Conservation (phyloP, 225 moss, liverwort and hornwort genomes). For the Physcomitrellopsis africana region DNA sequence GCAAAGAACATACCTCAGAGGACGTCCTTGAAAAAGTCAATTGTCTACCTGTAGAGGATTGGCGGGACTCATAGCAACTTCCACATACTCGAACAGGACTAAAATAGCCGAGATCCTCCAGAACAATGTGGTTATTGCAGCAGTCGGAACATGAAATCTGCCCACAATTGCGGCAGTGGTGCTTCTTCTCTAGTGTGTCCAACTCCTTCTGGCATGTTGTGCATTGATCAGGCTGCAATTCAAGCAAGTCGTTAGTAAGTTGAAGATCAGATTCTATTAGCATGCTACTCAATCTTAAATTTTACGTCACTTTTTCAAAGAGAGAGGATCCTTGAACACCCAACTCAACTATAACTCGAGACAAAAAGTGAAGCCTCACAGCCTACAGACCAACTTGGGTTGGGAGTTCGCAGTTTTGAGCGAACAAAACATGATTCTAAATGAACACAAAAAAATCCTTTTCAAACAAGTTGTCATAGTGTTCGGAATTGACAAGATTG, state of each 20-base stretch:
- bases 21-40: constrained; percentile 64
- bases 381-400: too few species aligned
- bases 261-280: not conserved
- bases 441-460: too few species aligned
- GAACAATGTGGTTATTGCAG: constrained; percentile 71
- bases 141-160: constrained; percentile 89
- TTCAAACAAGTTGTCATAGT: too few species aligned
- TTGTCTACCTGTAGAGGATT: constrained; percentile 45
- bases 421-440: too few species aligned
- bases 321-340: too few species aligned
- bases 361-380: too few species aligned
- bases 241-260: constrained; percentile 2
- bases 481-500: too few species aligned
- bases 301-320: too few species aligned
- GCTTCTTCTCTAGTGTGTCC: constrained; percentile 57
- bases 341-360: too few species aligned
- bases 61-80: constrained; percentile 80
- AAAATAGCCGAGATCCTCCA: constrained; percentile 86
- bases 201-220: constrained; percentile 75
- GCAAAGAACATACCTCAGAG: constrained; percentile 55
- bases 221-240: constrained; percentile 67
- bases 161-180: constrained; percentile 91
- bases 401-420: too few species aligned
- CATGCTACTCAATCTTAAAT: not conserved
- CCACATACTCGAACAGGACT: constrained; percentile 80